Evolutionary conservation across 352 stramenopile genomes (phyloP).

Genomic region (Pythium brassicae): DNA sequence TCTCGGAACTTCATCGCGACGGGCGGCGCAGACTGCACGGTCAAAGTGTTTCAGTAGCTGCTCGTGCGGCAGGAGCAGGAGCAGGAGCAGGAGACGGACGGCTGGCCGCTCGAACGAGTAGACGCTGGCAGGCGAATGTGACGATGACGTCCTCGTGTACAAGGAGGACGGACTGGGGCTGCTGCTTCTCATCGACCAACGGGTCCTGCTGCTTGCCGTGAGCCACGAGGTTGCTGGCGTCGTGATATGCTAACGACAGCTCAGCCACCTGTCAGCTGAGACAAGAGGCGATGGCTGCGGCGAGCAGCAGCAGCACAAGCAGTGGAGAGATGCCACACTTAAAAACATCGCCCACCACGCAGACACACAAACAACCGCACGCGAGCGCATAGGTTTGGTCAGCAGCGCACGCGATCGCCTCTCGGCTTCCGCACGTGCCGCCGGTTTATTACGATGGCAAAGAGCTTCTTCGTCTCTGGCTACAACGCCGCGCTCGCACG

Average conservation of each 20-base stretch:
- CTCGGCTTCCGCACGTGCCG: conserved; percentile 8
- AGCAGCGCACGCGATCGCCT: conserved; percentile 11
- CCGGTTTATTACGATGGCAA: conserved; percentile 58
- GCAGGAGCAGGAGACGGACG: not conserved
- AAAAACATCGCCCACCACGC: not conserved
- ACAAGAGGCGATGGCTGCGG: not conserved
- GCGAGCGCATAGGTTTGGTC: not conserved
- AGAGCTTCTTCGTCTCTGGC: conserved; percentile 40
- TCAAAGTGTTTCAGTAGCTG: conserved; percentile 86
- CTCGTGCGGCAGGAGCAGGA: not conserved
- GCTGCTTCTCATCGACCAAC: too few relatives aligned
- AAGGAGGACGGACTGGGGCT: too few relatives aligned
- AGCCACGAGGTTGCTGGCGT: too few relatives aligned
- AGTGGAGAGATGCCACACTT: not conserved
- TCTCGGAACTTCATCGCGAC: conserved; percentile 81
- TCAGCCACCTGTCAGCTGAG: too few relatives aligned
- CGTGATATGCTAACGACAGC: too few relatives aligned
- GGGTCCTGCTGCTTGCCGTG: too few relatives aligned
- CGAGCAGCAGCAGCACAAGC: too few relatives aligned
- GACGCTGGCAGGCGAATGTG: too few relatives aligned
- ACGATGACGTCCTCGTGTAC: too few relatives aligned
- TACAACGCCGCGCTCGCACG: conserved; percentile 21
- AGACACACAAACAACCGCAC: not conserved
- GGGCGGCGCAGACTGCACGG: conserved; percentile 70
- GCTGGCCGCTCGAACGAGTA: not conserved